A percentile compares a stretch with the other conserved stretches of the same genome.
Conservation (phyloP, 805 yeast genomes). For the Saturnispora halmiae region DNA sequence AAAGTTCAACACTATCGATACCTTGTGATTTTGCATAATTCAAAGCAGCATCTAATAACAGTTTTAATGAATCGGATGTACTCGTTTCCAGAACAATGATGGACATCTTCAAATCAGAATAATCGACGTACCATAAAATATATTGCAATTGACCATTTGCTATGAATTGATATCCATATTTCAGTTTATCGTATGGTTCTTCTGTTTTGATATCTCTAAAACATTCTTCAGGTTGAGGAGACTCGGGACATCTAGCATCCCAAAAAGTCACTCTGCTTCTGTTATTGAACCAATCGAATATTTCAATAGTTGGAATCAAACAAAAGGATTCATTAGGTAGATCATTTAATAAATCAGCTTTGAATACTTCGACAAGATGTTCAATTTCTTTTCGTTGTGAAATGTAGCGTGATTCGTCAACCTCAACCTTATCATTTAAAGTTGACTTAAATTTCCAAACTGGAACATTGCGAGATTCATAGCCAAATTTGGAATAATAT, state of each 20-base stretch:
- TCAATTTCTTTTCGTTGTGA: slow-evolving; percentile 2
- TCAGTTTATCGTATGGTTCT: slow-evolving; percentile 2
- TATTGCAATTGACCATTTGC: not conserved
- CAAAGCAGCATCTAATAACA: not conserved
- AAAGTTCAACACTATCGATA: slow-evolving; percentile 9
- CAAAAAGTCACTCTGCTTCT: slow-evolving; percentile 21
- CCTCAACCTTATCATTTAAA: slow-evolving; percentile 5
- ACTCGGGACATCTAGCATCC: slow-evolving; percentile 3
- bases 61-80: not conserved
- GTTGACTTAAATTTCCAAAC: slow-evolving; percentile 10
- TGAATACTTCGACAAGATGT: slow-evolving; percentile 1
- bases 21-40: slow-evolving; percentile 8
- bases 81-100: not conserved
- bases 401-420: slow-evolving; percentile 10
- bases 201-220: not conserved
- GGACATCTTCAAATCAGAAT: not conserved
- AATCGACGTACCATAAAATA: slow-evolving; percentile 6
- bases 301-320: slow-evolving; percentile 30
- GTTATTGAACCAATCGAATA: slow-evolving; percentile 35
- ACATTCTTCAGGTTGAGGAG: not conserved
- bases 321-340: slow-evolving; percentile 16
- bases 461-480: slow-evolving; percentile 24
- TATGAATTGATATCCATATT: slow-evolving; percentile 1
- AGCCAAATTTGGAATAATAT: slow-evolving; percentile 59
- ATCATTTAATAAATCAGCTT: slow-evolving; percentile 1